Evolutionary conservation across 371 early-diverging fungal species (phyloP), one percentile per base, ranked within the genome.

Genomic region (Mortierella sp.): DNA sequence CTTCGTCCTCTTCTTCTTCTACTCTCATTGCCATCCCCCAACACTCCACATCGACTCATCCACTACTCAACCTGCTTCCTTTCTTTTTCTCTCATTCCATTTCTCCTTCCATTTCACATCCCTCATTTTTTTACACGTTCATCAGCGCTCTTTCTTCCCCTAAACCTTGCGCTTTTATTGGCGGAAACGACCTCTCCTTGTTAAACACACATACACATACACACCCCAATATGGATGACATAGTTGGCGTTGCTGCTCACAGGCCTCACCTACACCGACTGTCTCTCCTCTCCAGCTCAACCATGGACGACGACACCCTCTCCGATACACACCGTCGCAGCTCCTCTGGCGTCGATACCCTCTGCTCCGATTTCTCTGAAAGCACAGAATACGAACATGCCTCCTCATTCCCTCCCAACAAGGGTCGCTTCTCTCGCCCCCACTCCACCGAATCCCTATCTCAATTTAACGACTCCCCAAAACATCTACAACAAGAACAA

Each of bases 261-360:
- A 79, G 24, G 65, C 70, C 47, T 24, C 76, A 70, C 13, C 42
- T 74, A 24, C 79, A 78, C 34, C 74, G 80, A 19, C 34, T 82
- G 45, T 78, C 81, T 13, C 81, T 78, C 28, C 50, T 80, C 4
- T 84, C 85, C 0, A 57, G 75, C 44, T 81, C 85, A 4, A 79
- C 85, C 14, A 68, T 81, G 70, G 80, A 84, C 60, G 85, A 84
- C 52, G 85, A 81, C 72, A 55, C 45, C 68, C 48, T 79, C 26
- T 79, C 85, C 6, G 78, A 79, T 78, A 58, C 58, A 5, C 76
- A 78, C 47, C 85, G 70, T 52, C 78, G 73, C 21, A 74, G 75
- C 47, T 50, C 50, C 28, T 78, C 85, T 16, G 86, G 75, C 5
- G 26, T 77, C 7, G 82, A 86, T 19, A 75, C 86, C 42, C 76